phyloP scores from a whole-genome alignment of 179 eudicot genomes.

The Pouteria campechiana region DNA sequence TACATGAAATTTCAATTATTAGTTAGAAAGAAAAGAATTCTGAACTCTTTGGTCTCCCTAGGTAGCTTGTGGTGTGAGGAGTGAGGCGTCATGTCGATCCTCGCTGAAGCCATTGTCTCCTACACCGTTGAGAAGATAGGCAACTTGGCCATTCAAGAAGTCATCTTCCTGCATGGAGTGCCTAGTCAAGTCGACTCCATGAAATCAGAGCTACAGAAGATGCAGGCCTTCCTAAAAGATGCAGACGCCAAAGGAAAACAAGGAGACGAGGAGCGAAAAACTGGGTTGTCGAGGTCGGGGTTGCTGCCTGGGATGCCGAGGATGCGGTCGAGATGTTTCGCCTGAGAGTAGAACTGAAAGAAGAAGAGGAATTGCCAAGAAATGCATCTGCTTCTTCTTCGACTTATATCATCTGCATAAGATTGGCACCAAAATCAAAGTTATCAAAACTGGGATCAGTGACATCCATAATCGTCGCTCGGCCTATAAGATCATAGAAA shows the following conservation, averaged over 20 bases:
- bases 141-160: no score
- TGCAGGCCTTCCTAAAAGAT: background rate
- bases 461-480: background rate
- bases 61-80: no score
- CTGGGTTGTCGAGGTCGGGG: slow-evolving; percentile 4
- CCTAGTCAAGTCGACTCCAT: no score
- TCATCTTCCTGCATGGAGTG: no score
- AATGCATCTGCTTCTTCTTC: background rate
- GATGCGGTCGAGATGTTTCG: slow-evolving; percentile 7
- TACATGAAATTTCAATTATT: no score
- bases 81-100: no score
- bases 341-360: background rate
- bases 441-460: background rate
- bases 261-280: background rate
- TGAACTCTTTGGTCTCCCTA: no score
- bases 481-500: background rate
- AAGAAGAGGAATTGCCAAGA: background rate
- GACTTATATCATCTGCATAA: background rate
- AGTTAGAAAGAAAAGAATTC: no score
- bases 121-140: no score
- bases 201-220: background rate
- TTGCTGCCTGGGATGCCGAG: slow-evolving; percentile 10
- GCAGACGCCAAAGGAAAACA: background rate
- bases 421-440: background rate
- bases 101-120: no score